phyloP scores from a whole-genome alignment of 352 stramenopile genomes.

The Phytophthora hybrid region DNA sequence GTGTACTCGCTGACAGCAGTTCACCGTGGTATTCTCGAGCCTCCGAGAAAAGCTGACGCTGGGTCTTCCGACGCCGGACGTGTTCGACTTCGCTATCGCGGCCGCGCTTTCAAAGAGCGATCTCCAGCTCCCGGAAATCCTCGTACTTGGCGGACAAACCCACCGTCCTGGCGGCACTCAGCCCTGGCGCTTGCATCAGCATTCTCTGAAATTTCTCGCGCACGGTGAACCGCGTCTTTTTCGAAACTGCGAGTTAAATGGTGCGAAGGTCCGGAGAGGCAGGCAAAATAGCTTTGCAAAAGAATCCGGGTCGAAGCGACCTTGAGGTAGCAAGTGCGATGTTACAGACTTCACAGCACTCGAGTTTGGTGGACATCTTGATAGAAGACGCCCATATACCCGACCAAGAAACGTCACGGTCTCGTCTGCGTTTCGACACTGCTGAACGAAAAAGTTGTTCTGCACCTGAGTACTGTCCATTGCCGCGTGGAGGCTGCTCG shows the following conservation, averaged over 20 bases:
- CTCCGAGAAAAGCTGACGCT: constrained; percentile 54
- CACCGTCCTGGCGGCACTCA: constrained; percentile 65
- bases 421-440: constrained; percentile 80
- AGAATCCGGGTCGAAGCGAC: constrained; percentile 4
- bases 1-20: constrained; percentile 44
- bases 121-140: constrained; percentile 61
- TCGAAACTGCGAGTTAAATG: no score
- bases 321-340: constrained; percentile 29
- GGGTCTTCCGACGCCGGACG: constrained; percentile 55
- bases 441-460: constrained; percentile 87
- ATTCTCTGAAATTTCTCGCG: constrained; percentile 86
- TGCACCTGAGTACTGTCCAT: constrained; percentile 84
- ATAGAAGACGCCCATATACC: constrained; percentile 71
- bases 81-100: constrained; percentile 50
- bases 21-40: constrained; percentile 39
- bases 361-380: constrained; percentile 50
- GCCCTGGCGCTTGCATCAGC: constrained; percentile 76
- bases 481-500: constrained; percentile 68
- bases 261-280: no score
- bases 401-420: constrained; percentile 74
- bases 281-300: constrained; percentile 56
- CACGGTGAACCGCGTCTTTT: constrained; percentile 73
- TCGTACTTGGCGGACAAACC: constrained; percentile 52
- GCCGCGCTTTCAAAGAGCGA: constrained; percentile 44
- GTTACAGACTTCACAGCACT: not conserved